A percentile compares a stretch with the other conserved stretches of the same genome.
Evolutionary conservation across 106 monocot genomes (phyloP).

Genomic region (Dendrobium nobile): DNA sequence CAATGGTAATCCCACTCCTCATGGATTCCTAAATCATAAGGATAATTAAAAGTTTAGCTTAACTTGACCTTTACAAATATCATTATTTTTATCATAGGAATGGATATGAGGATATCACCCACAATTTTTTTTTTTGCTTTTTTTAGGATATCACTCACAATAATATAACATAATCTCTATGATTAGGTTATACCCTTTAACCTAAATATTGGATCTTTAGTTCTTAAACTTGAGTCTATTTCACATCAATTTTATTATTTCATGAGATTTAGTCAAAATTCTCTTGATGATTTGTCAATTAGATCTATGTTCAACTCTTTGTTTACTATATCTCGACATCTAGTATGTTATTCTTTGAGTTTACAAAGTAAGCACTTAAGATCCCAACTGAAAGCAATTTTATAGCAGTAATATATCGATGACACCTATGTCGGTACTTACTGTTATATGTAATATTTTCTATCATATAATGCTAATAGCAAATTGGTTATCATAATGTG

Average conservation of each 20-base stretch:
- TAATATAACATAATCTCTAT: background rate
- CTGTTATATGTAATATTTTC: background rate
- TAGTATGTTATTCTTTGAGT: background rate
- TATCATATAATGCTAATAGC: too few species aligned
- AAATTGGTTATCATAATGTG: background rate
- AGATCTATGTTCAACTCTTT: background rate
- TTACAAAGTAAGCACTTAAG: background rate
- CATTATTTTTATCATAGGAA: background rate
- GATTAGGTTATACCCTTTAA: too few species aligned
- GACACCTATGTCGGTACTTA: background rate
- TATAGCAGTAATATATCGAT: background rate
- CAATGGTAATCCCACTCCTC: background rate
- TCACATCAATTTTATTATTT: background rate
- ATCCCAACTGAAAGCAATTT: background rate
- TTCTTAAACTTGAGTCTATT: background rate
- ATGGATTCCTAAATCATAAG: background rate
- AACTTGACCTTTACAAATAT: background rate
- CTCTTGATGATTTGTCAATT: background rate
- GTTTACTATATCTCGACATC: background rate
- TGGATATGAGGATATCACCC: background rate
- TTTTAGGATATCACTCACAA: background rate
- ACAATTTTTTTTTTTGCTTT: background rate
- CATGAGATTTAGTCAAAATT: too few species aligned
- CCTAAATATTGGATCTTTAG: background rate
- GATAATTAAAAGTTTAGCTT: background rate